A percentile compares a stretch with the other conserved stretches of the same genome.
Evolutionary conservation across 768 basidiomycete genomes (phyloP).

Genomic region (Sporobolomyces roseus): DNA sequence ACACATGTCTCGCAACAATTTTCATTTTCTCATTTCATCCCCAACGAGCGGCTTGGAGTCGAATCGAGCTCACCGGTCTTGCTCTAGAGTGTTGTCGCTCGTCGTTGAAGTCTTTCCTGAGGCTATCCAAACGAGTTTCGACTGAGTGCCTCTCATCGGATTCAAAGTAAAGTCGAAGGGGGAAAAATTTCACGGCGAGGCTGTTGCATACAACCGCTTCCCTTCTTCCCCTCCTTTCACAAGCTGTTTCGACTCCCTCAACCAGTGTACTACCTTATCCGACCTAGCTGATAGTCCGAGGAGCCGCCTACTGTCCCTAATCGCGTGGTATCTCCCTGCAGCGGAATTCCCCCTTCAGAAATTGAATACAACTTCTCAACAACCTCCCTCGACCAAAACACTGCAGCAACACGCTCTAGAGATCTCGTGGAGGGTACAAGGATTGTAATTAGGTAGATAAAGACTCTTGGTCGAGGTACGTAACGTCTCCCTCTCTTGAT

Average conservation of each 20-base stretch:
- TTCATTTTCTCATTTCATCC: background rate
- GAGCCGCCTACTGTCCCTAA: background rate
- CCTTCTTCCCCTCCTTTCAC: background rate
- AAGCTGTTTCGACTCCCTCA: background rate
- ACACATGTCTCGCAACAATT: no score
- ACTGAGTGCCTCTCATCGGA: background rate
- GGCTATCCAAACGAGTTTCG: background rate
- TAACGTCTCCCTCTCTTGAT: background rate
- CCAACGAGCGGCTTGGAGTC: background rate
- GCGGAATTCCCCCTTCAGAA: background rate
- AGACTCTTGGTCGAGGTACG: background rate
- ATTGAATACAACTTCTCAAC: background rate
- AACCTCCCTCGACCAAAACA: conserved; percentile 5
- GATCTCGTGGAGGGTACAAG: background rate
- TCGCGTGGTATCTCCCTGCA: background rate
- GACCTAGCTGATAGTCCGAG: background rate
- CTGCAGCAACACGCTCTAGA: background rate
- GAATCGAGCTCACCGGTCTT: background rate
- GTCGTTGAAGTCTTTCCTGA: no score
- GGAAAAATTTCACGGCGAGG: no score
- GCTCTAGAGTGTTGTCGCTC: no score
- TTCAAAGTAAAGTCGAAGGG: no score
- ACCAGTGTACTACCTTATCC: background rate
- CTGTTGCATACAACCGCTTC: no score
- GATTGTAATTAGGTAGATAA: background rate